These are phyloP conservation scores for Boletus reticuloceps DNA, from an alignment of 768 basidiomycete genomes.

Conservation along the genomic window DNA sequence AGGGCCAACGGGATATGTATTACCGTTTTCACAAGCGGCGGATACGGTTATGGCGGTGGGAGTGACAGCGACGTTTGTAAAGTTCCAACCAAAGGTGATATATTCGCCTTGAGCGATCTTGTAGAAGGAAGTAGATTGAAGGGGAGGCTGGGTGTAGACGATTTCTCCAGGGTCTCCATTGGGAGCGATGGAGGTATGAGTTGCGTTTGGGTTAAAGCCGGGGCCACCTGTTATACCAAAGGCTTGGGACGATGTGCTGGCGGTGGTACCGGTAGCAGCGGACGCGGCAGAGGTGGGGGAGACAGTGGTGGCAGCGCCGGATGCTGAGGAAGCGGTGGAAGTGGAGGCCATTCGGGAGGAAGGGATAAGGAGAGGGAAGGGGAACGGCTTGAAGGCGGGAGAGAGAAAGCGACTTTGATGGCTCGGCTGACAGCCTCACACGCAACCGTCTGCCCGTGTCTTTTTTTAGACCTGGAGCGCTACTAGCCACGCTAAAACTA, in stretches of 20 bases:
- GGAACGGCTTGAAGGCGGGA: background rate
- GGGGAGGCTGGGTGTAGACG: constrained; percentile 56
- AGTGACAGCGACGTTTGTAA: constrained; percentile 50
- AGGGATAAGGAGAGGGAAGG: background rate
- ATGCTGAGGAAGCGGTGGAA: background rate
- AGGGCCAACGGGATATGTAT: constrained; percentile 66
- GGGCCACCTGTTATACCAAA: constrained; percentile 28
- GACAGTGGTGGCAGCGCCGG: background rate
- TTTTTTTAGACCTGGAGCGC: constrained; percentile 11
- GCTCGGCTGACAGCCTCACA: constrained; percentile 14
- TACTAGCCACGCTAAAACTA: no score
- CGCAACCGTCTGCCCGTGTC: background rate
- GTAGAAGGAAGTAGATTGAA: constrained; percentile 59
- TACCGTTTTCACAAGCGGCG: constrained; percentile 65
- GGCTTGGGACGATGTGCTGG: background rate
- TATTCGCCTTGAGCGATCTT: constrained; percentile 56
- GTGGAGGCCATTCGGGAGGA: constrained; percentile 10
- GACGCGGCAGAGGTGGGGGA: background rate
- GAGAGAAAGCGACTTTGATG: background rate
- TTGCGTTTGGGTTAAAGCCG: constrained; percentile 24
- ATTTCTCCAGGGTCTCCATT: constrained; percentile 44
- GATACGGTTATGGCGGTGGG: constrained; percentile 59
- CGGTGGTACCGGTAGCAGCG: background rate
- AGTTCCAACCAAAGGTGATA: constrained; percentile 76
- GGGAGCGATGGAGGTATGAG: constrained; percentile 25